A percentile compares a stretch with the other conserved stretches of the same genome.
Conservation (phyloP, 768 basidiomycete genomes). For the Ramaria rubella region DNA sequence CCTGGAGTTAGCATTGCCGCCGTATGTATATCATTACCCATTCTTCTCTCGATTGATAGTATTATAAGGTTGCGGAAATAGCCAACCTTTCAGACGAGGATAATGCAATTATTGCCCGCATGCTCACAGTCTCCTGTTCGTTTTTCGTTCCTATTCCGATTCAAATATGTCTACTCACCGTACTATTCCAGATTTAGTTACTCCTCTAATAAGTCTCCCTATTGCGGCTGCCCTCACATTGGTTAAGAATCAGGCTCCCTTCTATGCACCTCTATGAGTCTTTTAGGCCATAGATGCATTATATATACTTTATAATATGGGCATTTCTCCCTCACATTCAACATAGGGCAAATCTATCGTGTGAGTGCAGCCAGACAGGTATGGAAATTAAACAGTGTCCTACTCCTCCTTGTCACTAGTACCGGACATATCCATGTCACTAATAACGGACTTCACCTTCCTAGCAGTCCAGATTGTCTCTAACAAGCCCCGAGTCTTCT, state of each 20-base stretch:
- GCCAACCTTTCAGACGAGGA: constrained; percentile 1
- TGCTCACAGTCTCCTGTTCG: constrained; percentile 5
- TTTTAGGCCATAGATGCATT: too few species aligned
- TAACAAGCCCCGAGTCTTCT: constrained; percentile 22
- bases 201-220: constrained; percentile 6
- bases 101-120: not conserved
- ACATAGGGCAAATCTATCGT: too few species aligned
- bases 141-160: not conserved
- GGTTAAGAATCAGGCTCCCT: constrained; percentile 1
- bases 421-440: not conserved
- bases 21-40: not conserved
- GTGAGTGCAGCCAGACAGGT: too few species aligned
- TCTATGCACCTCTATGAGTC: too few species aligned
- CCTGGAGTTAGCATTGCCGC: not conserved
- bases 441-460: not conserved
- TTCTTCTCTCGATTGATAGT: not conserved
- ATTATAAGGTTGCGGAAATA: constrained; percentile 1
- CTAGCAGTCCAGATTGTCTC: not conserved
- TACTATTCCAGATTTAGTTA: not conserved
- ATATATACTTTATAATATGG: too few species aligned
- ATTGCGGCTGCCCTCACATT: not conserved
- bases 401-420: too few species aligned
- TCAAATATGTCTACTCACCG: not conserved
- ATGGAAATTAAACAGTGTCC: too few species aligned
- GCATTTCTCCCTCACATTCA: too few species aligned